phyloP scores from a whole-genome alignment of 768 basidiomycete species.

The Hortiboletus flavorubellus region DNA sequence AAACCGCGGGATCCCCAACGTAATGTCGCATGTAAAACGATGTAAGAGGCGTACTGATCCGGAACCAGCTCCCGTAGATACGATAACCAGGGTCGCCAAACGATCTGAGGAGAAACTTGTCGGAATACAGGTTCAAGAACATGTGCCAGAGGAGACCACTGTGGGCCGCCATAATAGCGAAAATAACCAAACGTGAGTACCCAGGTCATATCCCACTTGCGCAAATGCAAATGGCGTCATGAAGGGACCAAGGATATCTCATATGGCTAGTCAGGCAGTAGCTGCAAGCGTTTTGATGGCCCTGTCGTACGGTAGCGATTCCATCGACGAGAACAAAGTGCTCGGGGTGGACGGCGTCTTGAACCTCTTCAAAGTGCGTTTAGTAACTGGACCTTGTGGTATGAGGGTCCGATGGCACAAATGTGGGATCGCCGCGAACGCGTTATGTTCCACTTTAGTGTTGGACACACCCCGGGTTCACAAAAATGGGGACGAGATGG shows the following conservation, averaged over 20 bases:
- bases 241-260: slow-evolving; percentile 59
- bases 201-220: slow-evolving; percentile 62
- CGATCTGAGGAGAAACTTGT: slow-evolving; percentile 43
- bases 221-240: slow-evolving; percentile 57
- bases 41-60: slow-evolving; percentile 28
- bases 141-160: slow-evolving; percentile 55
- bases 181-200: slow-evolving; percentile 30
- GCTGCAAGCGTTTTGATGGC: too few relatives aligned
- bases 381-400: too few relatives aligned
- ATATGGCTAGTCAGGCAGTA: not conserved
- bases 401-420: too few relatives aligned
- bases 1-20: slow-evolving; percentile 23
- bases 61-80: slow-evolving; percentile 48
- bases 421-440: too few relatives aligned
- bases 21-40: not conserved
- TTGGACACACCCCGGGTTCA: too few relatives aligned
- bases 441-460: too few relatives aligned
- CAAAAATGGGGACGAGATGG: too few relatives aligned
- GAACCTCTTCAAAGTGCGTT: slow-evolving; percentile 1
- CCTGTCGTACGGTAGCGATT: too few relatives aligned
- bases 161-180: slow-evolving; percentile 44
- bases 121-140: slow-evolving; percentile 54
- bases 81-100: slow-evolving; percentile 58
- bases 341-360: slow-evolving; percentile 10
- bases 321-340: slow-evolving; percentile 21